Percentiles rank a stretch among this genome's conserved stretches.
These are phyloP conservation scores for Copromyces sp. DNA, from an alignment of 495 filamentous ascomycete genomes.

Conservation along the genomic window DNA sequence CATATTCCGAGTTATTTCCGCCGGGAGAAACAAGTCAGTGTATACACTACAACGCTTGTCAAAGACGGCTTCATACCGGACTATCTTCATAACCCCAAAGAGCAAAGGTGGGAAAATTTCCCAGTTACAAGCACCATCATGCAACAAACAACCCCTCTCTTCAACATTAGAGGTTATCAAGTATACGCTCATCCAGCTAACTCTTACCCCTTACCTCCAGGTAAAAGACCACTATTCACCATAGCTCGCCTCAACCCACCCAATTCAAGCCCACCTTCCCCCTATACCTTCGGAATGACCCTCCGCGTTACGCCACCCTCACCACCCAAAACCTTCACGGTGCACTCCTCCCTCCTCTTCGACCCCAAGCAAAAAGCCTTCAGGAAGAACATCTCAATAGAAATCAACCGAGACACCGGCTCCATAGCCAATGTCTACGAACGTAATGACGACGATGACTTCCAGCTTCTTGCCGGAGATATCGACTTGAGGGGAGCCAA, in stretches of 20 bases:
- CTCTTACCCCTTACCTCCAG: neutral
- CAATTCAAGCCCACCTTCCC: neutral
- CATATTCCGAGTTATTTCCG: neutral
- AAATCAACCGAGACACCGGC: constrained; percentile 27
- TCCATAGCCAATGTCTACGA: constrained; percentile 29
- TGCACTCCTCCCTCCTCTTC: constrained; percentile 41
- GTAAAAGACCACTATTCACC: neutral
- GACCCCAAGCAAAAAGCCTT: constrained; percentile 39
- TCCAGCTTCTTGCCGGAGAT: neutral
- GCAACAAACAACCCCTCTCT: neutral
- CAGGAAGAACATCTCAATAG: constrained; percentile 30
- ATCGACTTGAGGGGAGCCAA: constrained; percentile 35
- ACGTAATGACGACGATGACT: constrained; percentile 12
- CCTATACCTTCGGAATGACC: neutral
- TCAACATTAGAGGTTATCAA: neutral
- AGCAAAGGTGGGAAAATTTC: neutral
- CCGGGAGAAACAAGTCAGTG: neutral
- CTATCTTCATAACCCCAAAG: neutral
- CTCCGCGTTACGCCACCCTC: neutral
- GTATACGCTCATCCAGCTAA: neutral
- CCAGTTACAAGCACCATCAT: neutral
- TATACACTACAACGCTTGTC: neutral
- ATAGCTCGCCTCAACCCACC: neutral
- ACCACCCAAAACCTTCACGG: constrained; percentile 15
- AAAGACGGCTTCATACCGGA: too few species aligned